Base-by-base conservation (phyloP, 345 rosid genomes). In the Salix arbutifolia region DNA sequence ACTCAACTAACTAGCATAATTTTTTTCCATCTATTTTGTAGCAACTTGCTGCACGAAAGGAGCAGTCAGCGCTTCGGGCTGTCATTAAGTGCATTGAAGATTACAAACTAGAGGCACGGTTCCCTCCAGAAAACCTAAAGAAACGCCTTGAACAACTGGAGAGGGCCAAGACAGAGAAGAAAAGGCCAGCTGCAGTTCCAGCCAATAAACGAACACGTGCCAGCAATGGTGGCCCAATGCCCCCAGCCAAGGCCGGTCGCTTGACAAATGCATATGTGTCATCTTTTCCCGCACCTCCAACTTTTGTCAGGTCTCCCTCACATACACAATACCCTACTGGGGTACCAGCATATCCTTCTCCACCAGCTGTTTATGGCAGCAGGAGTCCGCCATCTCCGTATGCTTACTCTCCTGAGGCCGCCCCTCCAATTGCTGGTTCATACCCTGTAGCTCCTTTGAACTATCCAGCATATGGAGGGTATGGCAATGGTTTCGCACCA, bases 201-300 rank as follows among this genome's bases (percentile, higher is more conserved):
- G 98, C 97, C 3, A 96, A 92, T 87, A 93, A 96, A 78, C 83
- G 99, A 86, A 96, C 97, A 12, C 79, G 99, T 1, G 97, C 97
- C 37, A 91, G 89, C 83, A 92, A 86, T 79, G 92, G 90, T 26
- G 98, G 97, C 58, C 99, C 98, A 31, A 93, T 96, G 98, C 98
- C 99, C 81, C 99, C 99, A 7, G 99, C 98, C 38, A 93, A 96
- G 81, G 99, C 99, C 21, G 99, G 99, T 10, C 98, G 99, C 77
- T 79, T 87, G 84, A 88, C 88, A 33, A 93, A 92, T 71, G 98
- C 99, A 56, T 93, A 96, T 30, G 98, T 96, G 40, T 96, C 99
- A 40, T 96, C 99, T 73, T 93, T 93, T 56, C 95, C 95, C 1
- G 87, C 92, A 25, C 93, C 91, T 73, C 89, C 93, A 62, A 58